phyloP scores from a whole-genome alignment of 176 grass and related monocot species.

The Triticum urartu region DNA sequence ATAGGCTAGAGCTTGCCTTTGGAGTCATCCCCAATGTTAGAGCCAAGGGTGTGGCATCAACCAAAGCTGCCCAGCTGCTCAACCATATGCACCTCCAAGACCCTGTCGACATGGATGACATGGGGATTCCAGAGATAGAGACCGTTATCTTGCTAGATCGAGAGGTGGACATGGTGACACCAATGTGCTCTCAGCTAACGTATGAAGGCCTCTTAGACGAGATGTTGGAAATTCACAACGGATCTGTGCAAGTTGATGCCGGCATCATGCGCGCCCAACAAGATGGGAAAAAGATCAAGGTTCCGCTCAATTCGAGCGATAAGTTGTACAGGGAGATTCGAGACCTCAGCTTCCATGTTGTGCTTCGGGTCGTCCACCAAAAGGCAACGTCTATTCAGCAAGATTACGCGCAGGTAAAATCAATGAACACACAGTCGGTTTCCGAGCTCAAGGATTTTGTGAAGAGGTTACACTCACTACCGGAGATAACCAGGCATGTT shows the following conservation, averaged over 20 bases:
- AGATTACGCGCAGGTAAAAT: slow-evolving; percentile 90
- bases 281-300: slow-evolving; percentile 80
- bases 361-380: slow-evolving; percentile 76
- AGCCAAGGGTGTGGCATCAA: slow-evolving; percentile 79
- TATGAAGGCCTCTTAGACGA: slow-evolving; percentile 96
- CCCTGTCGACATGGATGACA: slow-evolving; percentile 71
- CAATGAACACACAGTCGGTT: slow-evolving; percentile 50
- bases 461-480: slow-evolving; percentile 82
- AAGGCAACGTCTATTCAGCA: slow-evolving; percentile 94
- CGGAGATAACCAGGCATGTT: slow-evolving; percentile 93
- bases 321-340: slow-evolving; percentile 98
- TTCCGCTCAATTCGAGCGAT: slow-evolving; percentile 80
- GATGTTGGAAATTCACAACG: slow-evolving; percentile 82
- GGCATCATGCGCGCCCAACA: slow-evolving; percentile 72
- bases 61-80: slow-evolving; percentile 71
- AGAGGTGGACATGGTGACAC: slow-evolving; percentile 98
- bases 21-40: slow-evolving; percentile 83
- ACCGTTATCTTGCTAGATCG: slow-evolving; percentile 82
- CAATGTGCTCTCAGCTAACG: slow-evolving; percentile 89
- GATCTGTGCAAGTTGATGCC: slow-evolving; percentile 79
- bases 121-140: slow-evolving; percentile 74
- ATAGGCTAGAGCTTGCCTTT: slow-evolving; percentile 85
- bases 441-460: slow-evolving; percentile 97
- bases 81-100: slow-evolving; percentile 82
- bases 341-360: slow-evolving; percentile 90